These are phyloP conservation scores for Suhomyces kilbournensis DNA, from an alignment of 805 yeast species.

Conservation along the genomic window DNA sequence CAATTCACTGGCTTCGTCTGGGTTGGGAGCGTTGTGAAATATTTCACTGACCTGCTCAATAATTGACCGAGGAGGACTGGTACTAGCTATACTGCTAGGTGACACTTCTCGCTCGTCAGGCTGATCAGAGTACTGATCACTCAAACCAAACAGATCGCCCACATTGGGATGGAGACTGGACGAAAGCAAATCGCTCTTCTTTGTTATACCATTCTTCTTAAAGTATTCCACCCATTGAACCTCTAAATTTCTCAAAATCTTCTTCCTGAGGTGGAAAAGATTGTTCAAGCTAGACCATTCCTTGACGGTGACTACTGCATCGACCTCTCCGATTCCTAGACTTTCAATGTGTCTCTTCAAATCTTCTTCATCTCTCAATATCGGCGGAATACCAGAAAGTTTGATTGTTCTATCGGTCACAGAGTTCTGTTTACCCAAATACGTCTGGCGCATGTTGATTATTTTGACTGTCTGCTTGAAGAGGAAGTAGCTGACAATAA, in stretches of 20 bases:
- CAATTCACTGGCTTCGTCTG: conserved; percentile 13
- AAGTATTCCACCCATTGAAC: conserved; percentile 68
- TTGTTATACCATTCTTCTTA: conserved; percentile 31
- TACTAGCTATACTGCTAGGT: conserved; percentile 1
- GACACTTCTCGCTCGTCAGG: conserved; percentile 8
- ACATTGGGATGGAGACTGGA: conserved; percentile 25
- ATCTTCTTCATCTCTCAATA: conserved; percentile 66
- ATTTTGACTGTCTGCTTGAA: conserved; percentile 70
- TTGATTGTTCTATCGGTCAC: conserved; percentile 89
- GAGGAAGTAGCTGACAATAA: conserved; percentile 56
- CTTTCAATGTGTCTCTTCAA: conserved; percentile 73
- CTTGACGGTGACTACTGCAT: conserved; percentile 72
- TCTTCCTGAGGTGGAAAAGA: conserved; percentile 58
- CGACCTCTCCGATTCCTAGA: conserved; percentile 76
- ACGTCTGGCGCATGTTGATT: conserved; percentile 72
- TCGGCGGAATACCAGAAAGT: conserved; percentile 84
- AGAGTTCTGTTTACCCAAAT: conserved; percentile 82
- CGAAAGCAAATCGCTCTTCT: conserved; percentile 26
- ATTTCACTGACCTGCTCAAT: conserved; percentile 28
- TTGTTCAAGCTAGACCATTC: conserved; percentile 79
- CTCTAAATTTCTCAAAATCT: conserved; percentile 59
- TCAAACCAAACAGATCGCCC: conserved; percentile 27
- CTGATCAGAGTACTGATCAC: not conserved
- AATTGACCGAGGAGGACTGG: conserved; percentile 11
- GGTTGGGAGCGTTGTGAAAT: conserved; percentile 12